phyloP scores from a whole-genome alignment of 805 yeast genomes.

The Blastobotrys peoriensis region DNA sequence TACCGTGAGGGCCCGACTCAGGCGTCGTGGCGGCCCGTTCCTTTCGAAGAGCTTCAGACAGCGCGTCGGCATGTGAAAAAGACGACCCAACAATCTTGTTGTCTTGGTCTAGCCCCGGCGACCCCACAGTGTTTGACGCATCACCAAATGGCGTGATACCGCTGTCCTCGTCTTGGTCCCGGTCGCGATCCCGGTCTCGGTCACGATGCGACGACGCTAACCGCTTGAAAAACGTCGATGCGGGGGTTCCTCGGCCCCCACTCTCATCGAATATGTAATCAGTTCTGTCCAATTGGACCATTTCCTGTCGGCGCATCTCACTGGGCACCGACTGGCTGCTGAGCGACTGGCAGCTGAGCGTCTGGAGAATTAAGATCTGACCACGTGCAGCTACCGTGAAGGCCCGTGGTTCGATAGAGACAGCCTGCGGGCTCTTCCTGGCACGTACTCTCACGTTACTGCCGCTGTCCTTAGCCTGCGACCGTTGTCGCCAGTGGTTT shows the following conservation, averaged over 20 bases:
- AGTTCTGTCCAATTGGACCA: conserved; percentile 32
- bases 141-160: too few relatives aligned
- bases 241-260: conserved; percentile 61
- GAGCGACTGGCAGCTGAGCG: too few relatives aligned
- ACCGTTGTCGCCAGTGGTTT: too few relatives aligned
- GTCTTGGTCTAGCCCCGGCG: conserved; percentile 25
- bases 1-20: conserved; percentile 4
- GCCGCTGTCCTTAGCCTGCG: too few relatives aligned
- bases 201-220: conserved; percentile 23
- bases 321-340: too few relatives aligned
- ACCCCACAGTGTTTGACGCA: neutral
- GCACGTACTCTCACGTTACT: too few relatives aligned
- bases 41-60: conserved; percentile 13
- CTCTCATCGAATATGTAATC: conserved; percentile 64
- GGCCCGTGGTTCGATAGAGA: too few relatives aligned
- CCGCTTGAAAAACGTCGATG: conserved; percentile 44
- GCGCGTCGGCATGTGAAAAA: conserved; percentile 45
- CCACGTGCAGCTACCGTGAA: too few relatives aligned
- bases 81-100: conserved; percentile 49
- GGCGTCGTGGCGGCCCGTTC: conserved; percentile 15
- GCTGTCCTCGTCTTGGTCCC: too few relatives aligned
- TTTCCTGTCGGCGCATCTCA: conserved; percentile 32
- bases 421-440: too few relatives aligned
- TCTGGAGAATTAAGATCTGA: too few relatives aligned
- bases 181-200: too few relatives aligned